Base-by-base conservation (phyloP, 78 protist species). In the Creolimax fragrantissima region DNA sequence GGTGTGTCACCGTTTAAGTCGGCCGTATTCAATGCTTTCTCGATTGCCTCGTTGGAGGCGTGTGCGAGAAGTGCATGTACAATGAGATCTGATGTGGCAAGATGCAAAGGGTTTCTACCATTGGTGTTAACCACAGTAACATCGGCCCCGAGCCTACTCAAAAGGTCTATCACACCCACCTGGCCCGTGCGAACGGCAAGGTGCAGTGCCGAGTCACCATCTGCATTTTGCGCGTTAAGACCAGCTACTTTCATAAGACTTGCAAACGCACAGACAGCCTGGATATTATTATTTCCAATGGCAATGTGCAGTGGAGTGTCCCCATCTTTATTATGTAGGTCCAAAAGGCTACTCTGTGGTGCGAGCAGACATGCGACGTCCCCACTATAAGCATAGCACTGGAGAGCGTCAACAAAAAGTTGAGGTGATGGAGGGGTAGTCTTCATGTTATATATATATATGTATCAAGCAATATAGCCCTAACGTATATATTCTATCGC, bases 261-360 rank as follows among this genome's bases (percentile, higher is more conserved):
- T 24, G 42, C 86, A 5, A 83, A 24, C 86, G 86, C 86, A 6
- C 7, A 24, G 44, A 83, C 92, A 42, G 92, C 92, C 5, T 37
- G 81, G 4, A 35, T 42, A 17, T 42, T 3, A 41, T 5, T 3
- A 42, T 3, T 7, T 1, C 35, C 5, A 5, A 90, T 32, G 36
- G 92, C 92, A 3, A 43, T 42, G 88, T 74, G 74, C 1, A 90
- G 81, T n/a, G 92, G 92, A 24, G 92, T 90, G 5, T 90, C 92
- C 36, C 92, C 92, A 42, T 90, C 81, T 5, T 44, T 5, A 42
- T 90, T 90, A 36, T 37, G 92, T 74, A 43, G 41, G 41, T 84
- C 81, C 35, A 90, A 2, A 32, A 90, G 5, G 5, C 32, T 7
- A 35, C 92, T 41, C 35, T 37, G 45, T 35, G 92, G 92, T 24